These are phyloP conservation scores for Goffeauzyma gilvescens DNA, from an alignment of 768 basidiomycete genomes.

Conservation along the genomic window DNA sequence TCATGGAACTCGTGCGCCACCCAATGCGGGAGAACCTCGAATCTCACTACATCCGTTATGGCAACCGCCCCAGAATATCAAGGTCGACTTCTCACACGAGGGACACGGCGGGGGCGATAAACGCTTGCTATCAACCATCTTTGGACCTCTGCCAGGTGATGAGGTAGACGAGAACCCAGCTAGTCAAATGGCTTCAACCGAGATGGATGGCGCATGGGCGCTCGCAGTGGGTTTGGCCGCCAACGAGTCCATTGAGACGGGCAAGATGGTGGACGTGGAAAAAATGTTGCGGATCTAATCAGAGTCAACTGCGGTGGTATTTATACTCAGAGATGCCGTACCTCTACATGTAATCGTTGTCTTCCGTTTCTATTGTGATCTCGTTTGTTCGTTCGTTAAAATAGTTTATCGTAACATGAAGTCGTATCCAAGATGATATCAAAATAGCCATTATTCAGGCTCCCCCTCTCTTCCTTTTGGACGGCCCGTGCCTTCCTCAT, in stretches of 20 bases:
- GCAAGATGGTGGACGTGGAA: slow-evolving; percentile 35
- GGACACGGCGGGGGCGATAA: slow-evolving; percentile 40
- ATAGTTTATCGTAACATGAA: too few relatives aligned
- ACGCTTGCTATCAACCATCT: slow-evolving; percentile 38
- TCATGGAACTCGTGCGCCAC: slow-evolving; percentile 21
- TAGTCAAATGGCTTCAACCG: slow-evolving; percentile 37
- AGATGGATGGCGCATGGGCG: slow-evolving; percentile 37
- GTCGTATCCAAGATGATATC: too few relatives aligned
- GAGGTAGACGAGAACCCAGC: slow-evolving; percentile 35
- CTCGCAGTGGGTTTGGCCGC: slow-evolving; percentile 39
- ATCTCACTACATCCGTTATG: slow-evolving; percentile 38
- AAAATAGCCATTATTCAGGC: too few relatives aligned
- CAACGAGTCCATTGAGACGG: slow-evolving; percentile 39
- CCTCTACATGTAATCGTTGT: too few relatives aligned
- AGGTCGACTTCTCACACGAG: slow-evolving; percentile 35
- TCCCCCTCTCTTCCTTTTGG: too few relatives aligned
- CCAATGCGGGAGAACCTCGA: slow-evolving; percentile 36
- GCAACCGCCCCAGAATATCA: slow-evolving; percentile 35
- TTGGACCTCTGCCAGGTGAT: slow-evolving; percentile 38
- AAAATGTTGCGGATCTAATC: slow-evolving; percentile 18
- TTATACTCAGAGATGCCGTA: too few relatives aligned
- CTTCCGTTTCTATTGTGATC: too few relatives aligned
- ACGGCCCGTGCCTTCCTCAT: too few relatives aligned
- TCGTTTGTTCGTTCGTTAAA: too few relatives aligned
- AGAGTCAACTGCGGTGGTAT: too few relatives aligned